phyloP scores from a whole-genome alignment of 176 grass and related monocot species.

The Cymbopogon citratus region DNA sequence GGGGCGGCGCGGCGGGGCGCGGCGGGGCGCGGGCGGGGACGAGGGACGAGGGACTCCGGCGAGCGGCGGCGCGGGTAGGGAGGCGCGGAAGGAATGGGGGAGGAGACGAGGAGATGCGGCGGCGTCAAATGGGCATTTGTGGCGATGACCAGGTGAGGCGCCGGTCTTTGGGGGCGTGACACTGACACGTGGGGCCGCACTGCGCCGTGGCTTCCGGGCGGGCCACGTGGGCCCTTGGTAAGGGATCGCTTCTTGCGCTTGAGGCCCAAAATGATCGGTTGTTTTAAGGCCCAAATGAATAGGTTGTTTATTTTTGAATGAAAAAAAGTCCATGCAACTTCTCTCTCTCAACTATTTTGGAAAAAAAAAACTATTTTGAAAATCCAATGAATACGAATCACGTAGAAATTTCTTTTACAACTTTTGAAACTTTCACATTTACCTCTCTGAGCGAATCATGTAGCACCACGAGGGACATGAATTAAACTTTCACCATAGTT shows the following conservation, averaged over 20 bases:
- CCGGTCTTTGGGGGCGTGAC: background rate
- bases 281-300: background rate
- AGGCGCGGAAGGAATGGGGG: background rate
- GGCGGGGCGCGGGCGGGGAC: background rate
- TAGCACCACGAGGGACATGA: too few relatives aligned
- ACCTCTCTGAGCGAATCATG: too few relatives aligned
- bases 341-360: background rate
- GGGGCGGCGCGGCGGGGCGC: too few relatives aligned
- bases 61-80: slow-evolving; percentile 26
- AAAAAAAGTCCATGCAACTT: background rate
- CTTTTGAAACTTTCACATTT: too few relatives aligned
- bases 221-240: background rate
- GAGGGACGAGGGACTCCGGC: slow-evolving; percentile 15
- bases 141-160: background rate
- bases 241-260: too few relatives aligned
- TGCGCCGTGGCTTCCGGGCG: too few relatives aligned
- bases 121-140: slow-evolving; percentile 2
- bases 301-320: background rate
- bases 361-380: too few relatives aligned
- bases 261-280: background rate
- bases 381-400: too few relatives aligned
- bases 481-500: too few relatives aligned
- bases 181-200: background rate
- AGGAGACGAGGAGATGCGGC: background rate
- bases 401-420: too few relatives aligned